phyloP scores from a whole-genome alignment of 352 stramenopile genomes.

The Chrysophaeum taylorii region DNA sequence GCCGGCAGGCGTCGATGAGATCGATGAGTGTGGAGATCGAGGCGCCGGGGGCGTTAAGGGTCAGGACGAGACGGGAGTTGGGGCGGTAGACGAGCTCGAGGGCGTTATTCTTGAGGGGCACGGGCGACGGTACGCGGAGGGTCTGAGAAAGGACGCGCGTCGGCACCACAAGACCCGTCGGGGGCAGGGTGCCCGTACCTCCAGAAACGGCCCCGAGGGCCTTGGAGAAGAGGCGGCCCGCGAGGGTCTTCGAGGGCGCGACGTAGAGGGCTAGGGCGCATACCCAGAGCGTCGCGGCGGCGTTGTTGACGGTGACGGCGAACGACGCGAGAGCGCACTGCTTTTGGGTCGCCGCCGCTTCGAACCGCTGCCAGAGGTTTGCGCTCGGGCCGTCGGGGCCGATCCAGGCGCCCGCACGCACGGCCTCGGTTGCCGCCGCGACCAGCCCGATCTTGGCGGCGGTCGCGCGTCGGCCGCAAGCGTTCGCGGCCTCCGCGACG shows the following conservation, averaged over 20 bases:
- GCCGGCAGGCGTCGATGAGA: not conserved
- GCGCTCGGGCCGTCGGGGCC: not conserved
- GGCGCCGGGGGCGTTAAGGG: not conserved
- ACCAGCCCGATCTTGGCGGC: not conserved
- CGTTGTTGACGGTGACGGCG: not conserved
- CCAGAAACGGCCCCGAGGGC: too few relatives aligned
- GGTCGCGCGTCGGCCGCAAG: not conserved
- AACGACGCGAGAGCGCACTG: not conserved
- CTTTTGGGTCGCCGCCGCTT: not conserved
- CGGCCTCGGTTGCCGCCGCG: not conserved
- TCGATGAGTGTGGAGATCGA: not conserved
- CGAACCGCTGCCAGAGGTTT: not conserved
- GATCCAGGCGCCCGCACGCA: slow-evolving; percentile 10
- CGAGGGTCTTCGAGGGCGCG: not conserved
- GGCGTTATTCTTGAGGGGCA: slow-evolving; percentile 9
- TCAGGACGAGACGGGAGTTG: not conserved
- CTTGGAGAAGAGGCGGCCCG: not conserved
- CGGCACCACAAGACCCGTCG: too few relatives aligned
- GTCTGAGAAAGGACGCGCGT: not conserved
- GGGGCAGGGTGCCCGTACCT: too few relatives aligned
- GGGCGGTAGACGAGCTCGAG: too few relatives aligned
- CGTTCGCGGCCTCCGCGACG: too few relatives aligned
- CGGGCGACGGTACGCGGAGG: not conserved
- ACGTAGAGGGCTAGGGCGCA: not conserved
- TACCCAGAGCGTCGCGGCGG: not conserved